phyloP scores from a whole-genome alignment of 331 rosid genomes.

The Stylosanthes scabra region DNA sequence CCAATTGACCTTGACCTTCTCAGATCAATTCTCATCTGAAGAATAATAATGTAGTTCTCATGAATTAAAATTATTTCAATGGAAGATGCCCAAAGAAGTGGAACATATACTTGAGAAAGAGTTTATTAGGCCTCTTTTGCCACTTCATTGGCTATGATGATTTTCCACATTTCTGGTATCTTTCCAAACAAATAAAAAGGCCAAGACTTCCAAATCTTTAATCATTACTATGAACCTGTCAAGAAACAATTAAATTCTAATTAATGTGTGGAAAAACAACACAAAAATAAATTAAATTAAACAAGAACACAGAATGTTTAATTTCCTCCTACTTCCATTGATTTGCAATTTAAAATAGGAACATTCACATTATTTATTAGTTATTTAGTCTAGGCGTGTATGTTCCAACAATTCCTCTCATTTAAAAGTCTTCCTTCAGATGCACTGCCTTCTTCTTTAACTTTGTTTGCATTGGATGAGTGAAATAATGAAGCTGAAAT shows the following conservation, averaged over 20 bases:
- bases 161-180: constrained; percentile 4
- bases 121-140: background rate
- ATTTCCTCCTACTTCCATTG: background rate
- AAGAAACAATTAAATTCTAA: background rate
- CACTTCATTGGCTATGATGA: background rate
- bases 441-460: no score
- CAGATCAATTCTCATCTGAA: no score
- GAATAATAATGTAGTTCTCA: no score
- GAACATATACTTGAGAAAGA: background rate
- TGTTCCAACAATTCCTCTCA: no score
- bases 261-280: background rate
- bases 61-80: constrained; percentile 23
- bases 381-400: no score
- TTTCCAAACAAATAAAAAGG: background rate
- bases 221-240: constrained; percentile 12
- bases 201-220: background rate
- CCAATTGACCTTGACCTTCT: constrained; percentile 43
- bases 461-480: no score
- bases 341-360: no score
- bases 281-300: background rate
- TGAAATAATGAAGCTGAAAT: no score
- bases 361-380: no score
- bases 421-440: no score
- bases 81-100: constrained; percentile 13
- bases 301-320: background rate